These are phyloP conservation scores for Phascolomyces articulosus DNA, from an alignment of 371 early-diverging fungal species.

Conservation along the genomic window DNA sequence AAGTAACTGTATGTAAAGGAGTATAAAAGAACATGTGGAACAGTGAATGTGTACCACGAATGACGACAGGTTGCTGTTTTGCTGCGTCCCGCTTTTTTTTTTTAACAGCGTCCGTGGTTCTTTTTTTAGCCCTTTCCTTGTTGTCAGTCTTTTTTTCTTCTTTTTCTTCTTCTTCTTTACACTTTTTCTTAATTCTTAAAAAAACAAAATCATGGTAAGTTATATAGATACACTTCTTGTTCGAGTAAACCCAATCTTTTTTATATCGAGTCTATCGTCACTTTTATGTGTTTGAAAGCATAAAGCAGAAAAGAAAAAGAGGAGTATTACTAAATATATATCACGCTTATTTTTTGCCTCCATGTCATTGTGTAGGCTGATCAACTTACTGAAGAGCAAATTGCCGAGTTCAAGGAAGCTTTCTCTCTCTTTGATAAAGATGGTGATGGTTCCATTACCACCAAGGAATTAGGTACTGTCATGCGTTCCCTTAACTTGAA, in stretches of 20 bases:
- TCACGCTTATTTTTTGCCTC: not conserved
- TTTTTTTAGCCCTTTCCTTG: not conserved
- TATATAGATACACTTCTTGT: not conserved
- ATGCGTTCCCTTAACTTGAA: conserved; percentile 90
- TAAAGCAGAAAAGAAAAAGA: not conserved
- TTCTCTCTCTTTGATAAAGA: conserved; percentile 59
- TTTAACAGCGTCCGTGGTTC: not conserved
- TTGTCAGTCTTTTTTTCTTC: conserved; percentile 4
- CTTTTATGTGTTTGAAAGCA: not conserved
- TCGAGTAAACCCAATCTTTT: no score
- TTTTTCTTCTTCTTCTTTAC: conserved; percentile 5
- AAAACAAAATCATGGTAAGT: conserved; percentile 6
- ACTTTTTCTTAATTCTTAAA: not conserved
- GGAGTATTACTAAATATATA: not conserved
- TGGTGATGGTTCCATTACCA: conserved; percentile 90
- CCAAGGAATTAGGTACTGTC: conserved; percentile 86
- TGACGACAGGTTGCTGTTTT: conserved; percentile 3
- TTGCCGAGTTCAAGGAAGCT: conserved; percentile 73
- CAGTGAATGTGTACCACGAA: not conserved
- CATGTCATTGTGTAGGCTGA: conserved; percentile 77
- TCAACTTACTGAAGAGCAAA: conserved; percentile 91
- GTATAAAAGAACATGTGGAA: not conserved
- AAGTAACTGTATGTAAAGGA: no score
- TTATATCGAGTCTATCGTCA: not conserved
- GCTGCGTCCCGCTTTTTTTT: conserved; percentile 10